These are phyloP conservation scores for Inosperma sp. DNA, from an alignment of 768 basidiomycete species.

Conservation along the genomic window DNA sequence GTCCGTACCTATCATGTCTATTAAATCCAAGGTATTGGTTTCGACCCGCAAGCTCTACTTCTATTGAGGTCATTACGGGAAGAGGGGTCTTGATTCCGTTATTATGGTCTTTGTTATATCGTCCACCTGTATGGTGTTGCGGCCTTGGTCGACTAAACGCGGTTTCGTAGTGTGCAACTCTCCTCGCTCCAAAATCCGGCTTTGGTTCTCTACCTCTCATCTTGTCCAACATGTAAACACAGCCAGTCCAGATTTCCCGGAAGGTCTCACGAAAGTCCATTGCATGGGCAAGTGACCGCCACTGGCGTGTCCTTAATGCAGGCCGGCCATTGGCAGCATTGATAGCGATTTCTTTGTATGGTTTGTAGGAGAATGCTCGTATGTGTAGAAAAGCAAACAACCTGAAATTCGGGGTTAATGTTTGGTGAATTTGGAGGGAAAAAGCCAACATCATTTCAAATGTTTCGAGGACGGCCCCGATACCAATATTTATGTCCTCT, in stretches of 20 bases:
- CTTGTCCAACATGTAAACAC: slow-evolving; percentile 52
- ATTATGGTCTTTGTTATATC: slow-evolving; percentile 9
- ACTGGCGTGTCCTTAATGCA: slow-evolving; percentile 45
- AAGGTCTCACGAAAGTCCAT: slow-evolving; percentile 69
- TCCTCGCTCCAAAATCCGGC: slow-evolving; percentile 39
- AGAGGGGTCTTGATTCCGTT: slow-evolving; percentile 20
- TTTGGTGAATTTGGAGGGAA: slow-evolving; percentile 7
- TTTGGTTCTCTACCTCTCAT: slow-evolving; percentile 53
- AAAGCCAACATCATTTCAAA: slow-evolving; percentile 77
- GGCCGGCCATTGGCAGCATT: slow-evolving; percentile 24
- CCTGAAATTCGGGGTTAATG: slow-evolving; percentile 27
- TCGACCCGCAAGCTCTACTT: slow-evolving; percentile 41
- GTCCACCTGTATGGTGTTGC: slow-evolving; percentile 7
- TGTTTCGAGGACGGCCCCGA: slow-evolving; percentile 62
- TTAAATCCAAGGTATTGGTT: slow-evolving; percentile 51
- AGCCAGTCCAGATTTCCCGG: slow-evolving; percentile 54
- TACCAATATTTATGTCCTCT: slow-evolving; percentile 66
- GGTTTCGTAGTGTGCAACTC: slow-evolving; percentile 38
- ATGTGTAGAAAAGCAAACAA: slow-evolving; percentile 69
- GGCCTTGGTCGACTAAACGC: slow-evolving; percentile 29
- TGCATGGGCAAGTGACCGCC: slow-evolving; percentile 56
- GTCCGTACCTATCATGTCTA: slow-evolving; percentile 42
- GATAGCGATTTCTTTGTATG: slow-evolving; percentile 41
- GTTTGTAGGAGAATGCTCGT: slow-evolving; percentile 65
- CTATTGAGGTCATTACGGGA: slow-evolving; percentile 37